Evolutionary conservation across 352 stramenopile species (phyloP).

Genomic region (Globisporangium paddicum): DNA sequence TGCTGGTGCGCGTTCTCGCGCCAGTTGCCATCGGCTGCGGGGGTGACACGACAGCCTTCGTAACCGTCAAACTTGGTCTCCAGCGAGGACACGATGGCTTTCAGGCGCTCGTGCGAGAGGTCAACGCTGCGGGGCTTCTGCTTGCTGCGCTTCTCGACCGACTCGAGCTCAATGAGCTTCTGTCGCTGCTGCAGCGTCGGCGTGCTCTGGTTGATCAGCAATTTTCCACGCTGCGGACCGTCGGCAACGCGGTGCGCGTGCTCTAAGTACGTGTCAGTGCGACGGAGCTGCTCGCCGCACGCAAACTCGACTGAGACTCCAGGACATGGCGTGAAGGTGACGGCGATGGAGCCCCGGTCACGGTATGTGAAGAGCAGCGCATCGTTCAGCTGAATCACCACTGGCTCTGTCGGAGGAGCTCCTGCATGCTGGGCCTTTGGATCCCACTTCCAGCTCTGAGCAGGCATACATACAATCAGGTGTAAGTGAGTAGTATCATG

Average conservation of each 20-base stretch:
- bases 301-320: constrained; percentile 62
- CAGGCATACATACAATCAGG: not conserved
- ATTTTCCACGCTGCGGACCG: constrained; percentile 43
- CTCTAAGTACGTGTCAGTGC: constrained; percentile 69
- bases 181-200: constrained; percentile 66
- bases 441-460: constrained; percentile 60
- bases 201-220: constrained; percentile 48
- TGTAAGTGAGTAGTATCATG: not conserved
- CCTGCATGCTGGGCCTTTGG: constrained; percentile 60
- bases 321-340: constrained; percentile 55
- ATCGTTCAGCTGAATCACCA: constrained; percentile 75
- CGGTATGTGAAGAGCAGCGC: constrained; percentile 62
- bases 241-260: constrained; percentile 33
- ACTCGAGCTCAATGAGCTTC: constrained; percentile 62
- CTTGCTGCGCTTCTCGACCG: constrained; percentile 69
- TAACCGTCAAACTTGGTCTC: constrained; percentile 77
- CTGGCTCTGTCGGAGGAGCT: constrained; percentile 39
- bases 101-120: constrained; percentile 47
- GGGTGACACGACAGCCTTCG: constrained; percentile 56
- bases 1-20: constrained; percentile 37
- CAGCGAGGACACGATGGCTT: constrained; percentile 51
- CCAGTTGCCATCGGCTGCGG: constrained; percentile 60
- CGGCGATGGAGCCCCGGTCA: constrained; percentile 51
- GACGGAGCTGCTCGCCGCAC: constrained; percentile 64
- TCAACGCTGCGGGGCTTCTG: constrained; percentile 70